Percentiles rank a stretch among this genome's conserved stretches.
Evolutionary conservation across 2,329 filamentous ascomycete genomes (phyloP).

Genomic region (Lachnellula arida): DNA sequence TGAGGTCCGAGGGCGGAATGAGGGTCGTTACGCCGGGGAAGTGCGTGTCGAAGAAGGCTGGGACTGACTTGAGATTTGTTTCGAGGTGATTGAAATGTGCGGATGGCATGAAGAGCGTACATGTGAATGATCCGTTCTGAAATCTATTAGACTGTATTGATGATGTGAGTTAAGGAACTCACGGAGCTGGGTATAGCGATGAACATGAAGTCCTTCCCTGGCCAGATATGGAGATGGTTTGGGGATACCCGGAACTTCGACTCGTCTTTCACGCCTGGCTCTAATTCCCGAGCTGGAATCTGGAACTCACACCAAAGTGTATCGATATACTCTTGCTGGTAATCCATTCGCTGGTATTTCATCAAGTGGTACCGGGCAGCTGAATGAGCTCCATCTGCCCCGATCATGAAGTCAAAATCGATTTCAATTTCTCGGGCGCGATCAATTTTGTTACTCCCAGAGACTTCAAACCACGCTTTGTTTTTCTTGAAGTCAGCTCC

Average conservation of each 20-base stretch:
- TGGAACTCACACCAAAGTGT: slow-evolving; percentile 96
- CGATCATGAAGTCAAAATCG: slow-evolving; percentile 87
- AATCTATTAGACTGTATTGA: slow-evolving; percentile 6
- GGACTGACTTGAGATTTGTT: slow-evolving; percentile 52
- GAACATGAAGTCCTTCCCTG: slow-evolving; percentile 92
- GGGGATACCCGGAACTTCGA: slow-evolving; percentile 74
- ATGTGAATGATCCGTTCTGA: slow-evolving; percentile 88
- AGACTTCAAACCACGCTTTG: slow-evolving; percentile 81
- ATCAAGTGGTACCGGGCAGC: slow-evolving; percentile 89
- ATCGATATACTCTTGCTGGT: slow-evolving; percentile 91
- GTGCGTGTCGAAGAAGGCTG: slow-evolving; percentile 71
- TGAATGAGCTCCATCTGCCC: slow-evolving; percentile 92
- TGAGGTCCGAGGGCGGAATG: slow-evolving; percentile 63
- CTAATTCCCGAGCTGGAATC: slow-evolving; percentile 52
- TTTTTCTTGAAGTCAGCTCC: slow-evolving; percentile 77
- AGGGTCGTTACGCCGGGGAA: slow-evolving; percentile 81
- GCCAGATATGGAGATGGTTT: slow-evolving; percentile 97
- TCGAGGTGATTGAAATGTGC: slow-evolving; percentile 65
- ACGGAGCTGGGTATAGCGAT: slow-evolving; percentile 76
- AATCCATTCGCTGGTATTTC: slow-evolving; percentile 89
- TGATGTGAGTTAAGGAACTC: neutral
- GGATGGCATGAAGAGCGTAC: slow-evolving; percentile 83
- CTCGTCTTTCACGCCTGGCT: slow-evolving; percentile 29
- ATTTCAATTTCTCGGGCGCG: slow-evolving; percentile 66
- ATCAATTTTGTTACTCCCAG: slow-evolving; percentile 27